These are phyloP conservation scores for Blastocystis sp. DNA, from an alignment of 352 stramenopile species.

Conservation along the genomic window DNA sequence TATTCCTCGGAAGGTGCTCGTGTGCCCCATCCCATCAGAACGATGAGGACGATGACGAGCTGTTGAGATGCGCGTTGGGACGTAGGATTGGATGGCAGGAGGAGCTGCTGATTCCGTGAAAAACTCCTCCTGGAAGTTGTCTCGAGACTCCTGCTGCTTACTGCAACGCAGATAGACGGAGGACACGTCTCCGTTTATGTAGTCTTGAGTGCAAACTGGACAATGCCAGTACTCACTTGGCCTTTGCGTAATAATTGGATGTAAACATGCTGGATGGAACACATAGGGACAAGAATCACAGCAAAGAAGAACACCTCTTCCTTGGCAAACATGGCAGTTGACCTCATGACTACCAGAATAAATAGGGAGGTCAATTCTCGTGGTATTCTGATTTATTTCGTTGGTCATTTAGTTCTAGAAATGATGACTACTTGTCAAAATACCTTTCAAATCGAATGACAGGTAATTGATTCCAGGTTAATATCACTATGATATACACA, in stretches of 20 bases:
- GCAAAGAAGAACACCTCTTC: constrained; percentile 1
- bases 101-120: not conserved
- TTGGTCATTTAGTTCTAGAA: no score
- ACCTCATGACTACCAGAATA: not conserved
- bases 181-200: not conserved
- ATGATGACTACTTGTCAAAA: no score
- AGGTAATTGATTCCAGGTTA: no score
- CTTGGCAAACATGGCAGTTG: not conserved
- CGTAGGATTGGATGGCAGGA: not conserved
- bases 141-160: not conserved
- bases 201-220: not conserved
- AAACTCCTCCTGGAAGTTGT: not conserved
- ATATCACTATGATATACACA: no score
- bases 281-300: constrained; percentile 32
- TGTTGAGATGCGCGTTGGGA: not conserved
- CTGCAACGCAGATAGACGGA: not conserved
- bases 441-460: no score
- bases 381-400: not conserved
- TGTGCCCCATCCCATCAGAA: not conserved
- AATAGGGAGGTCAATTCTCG: not conserved
- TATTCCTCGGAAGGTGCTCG: not conserved
- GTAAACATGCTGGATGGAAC: constrained; percentile 9
- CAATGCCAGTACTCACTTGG: not conserved
- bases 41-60: not conserved
- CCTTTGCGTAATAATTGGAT: not conserved